Conservation (phyloP, 2,329 filamentous ascomycete species). For the Fusarium redolens region DNA sequence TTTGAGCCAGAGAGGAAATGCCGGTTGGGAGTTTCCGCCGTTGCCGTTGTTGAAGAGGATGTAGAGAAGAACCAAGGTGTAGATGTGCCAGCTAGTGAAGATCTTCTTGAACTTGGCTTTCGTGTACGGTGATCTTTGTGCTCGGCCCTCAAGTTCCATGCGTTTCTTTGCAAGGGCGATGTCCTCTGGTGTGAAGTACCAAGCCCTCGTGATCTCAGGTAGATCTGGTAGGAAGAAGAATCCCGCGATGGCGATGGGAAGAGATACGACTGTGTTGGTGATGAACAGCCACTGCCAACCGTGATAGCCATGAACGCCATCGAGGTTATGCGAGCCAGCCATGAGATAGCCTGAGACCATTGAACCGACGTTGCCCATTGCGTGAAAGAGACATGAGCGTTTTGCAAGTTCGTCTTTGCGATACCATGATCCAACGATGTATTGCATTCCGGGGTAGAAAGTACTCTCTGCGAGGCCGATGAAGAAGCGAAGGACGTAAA, state of each 20-base stretch:
- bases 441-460: conserved; percentile 54
- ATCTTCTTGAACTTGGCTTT: conserved; percentile 68
- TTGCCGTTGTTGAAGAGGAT: conserved; percentile 73
- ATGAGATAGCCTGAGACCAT: conserved; percentile 50
- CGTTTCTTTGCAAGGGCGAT: conserved; percentile 44
- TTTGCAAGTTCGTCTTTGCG: conserved; percentile 57
- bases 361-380: conserved; percentile 45
- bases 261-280: conserved; percentile 51
- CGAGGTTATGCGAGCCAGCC: conserved; percentile 54
- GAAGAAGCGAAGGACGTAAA: conserved; percentile 57
- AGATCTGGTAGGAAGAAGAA: conserved; percentile 49
- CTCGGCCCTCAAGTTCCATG: conserved; percentile 57
- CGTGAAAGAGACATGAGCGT: conserved; percentile 56
- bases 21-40: conserved; percentile 61
- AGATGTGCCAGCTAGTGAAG: conserved; percentile 74
- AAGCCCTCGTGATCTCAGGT: conserved; percentile 43
- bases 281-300: conserved; percentile 59
- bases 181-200: conserved; percentile 45
- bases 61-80: conserved; percentile 67
- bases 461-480: conserved; percentile 55
- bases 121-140: conserved; percentile 54
- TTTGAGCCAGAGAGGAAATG: conserved; percentile 65
- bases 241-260: conserved; percentile 48
- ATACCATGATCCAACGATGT: conserved; percentile 58
- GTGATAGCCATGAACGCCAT: conserved; percentile 57